Evolutionary conservation across 345 rosid genomes (phyloP).

Genomic region (Reutealis trisperma): DNA sequence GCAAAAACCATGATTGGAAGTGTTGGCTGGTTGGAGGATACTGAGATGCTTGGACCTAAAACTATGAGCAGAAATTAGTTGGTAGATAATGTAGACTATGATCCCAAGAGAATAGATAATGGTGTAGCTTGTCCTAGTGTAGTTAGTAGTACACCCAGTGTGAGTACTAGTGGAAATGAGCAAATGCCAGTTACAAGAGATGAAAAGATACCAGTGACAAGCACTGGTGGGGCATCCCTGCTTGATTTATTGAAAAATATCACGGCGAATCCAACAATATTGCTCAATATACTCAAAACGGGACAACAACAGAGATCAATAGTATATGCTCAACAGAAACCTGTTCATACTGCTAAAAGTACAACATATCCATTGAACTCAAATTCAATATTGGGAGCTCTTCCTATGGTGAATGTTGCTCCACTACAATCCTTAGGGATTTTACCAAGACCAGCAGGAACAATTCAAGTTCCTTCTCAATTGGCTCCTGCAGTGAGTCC

Average conservation of each 20-base stretch:
- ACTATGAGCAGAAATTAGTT: no score
- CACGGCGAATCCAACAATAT: conserved; percentile 71
- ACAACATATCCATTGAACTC: conserved; percentile 42
- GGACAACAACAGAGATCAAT: conserved; percentile 64
- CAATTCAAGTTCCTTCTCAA: conserved; percentile 46
- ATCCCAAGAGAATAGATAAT: conserved; percentile 45
- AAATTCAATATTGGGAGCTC: conserved; percentile 40
- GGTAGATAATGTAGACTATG: no score
- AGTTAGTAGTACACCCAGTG: conserved; percentile 34
- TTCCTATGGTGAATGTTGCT: conserved; percentile 36
- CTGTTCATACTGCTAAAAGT: conserved; percentile 41
- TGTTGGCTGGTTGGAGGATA: conserved; percentile 77
- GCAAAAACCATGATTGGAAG: conserved; percentile 37
- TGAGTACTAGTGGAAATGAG: conserved; percentile 38
- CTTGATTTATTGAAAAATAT: conserved; percentile 66
- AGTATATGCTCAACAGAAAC: conserved; percentile 44
- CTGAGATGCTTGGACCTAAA: conserved; percentile 43
- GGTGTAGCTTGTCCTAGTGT: conserved; percentile 37
- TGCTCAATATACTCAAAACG: conserved; percentile 67
- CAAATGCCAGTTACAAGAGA: conserved; percentile 30
- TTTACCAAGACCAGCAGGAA: conserved; percentile 51
- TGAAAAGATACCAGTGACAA: conserved; percentile 13
- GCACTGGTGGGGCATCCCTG: conserved; percentile 29
- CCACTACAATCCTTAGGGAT: conserved; percentile 39
- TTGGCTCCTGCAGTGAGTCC: conserved; percentile 46